Evolutionary conservation across 371 early-diverging fungal genomes (phyloP).

Genomic region (Mortierella sp.): DNA sequence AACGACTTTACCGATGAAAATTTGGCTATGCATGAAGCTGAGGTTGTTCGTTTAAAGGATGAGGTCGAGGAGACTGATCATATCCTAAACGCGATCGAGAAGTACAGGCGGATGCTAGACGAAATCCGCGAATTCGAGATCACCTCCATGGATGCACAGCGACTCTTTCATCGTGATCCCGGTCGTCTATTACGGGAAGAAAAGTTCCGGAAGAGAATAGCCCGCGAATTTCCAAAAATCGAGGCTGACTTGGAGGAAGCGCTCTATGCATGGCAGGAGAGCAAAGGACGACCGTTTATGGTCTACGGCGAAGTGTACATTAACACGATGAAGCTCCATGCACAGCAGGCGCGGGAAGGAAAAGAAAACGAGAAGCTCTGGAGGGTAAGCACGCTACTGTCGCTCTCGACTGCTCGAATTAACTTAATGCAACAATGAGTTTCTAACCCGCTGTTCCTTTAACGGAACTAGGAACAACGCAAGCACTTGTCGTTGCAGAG

Average conservation of each 20-base stretch:
- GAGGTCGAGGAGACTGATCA: conserved; percentile 28
- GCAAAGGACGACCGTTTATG: conserved; percentile 35
- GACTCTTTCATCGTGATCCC: conserved; percentile 44
- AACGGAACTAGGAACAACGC: conserved; percentile 26
- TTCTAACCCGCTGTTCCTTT: background rate
- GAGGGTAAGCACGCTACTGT: conserved; percentile 22
- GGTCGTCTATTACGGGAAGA: conserved; percentile 50
- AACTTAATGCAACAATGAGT: too few relatives aligned
- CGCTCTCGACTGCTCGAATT: too few relatives aligned
- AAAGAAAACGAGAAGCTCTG: conserved; percentile 35
- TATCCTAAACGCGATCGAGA: conserved; percentile 24
- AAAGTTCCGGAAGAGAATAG: conserved; percentile 32
- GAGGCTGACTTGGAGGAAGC: conserved; percentile 30
- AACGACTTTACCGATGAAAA: conserved; percentile 37
- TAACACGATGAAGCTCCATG: conserved; percentile 41
- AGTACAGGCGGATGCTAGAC: conserved; percentile 28
- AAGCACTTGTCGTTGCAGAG: conserved; percentile 14
- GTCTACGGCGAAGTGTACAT: conserved; percentile 50
- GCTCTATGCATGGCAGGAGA: conserved; percentile 29
- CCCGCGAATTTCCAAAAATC: conserved; percentile 35
- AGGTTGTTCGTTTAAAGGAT: conserved; percentile 29
- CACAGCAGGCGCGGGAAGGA: conserved; percentile 40
- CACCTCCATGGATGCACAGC: conserved; percentile 26
- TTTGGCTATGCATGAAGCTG: conserved; percentile 27
- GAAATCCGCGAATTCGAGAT: conserved; percentile 44